Conservation (phyloP, 1,139 yeast genomes). For the Pichia sp. region DNA sequence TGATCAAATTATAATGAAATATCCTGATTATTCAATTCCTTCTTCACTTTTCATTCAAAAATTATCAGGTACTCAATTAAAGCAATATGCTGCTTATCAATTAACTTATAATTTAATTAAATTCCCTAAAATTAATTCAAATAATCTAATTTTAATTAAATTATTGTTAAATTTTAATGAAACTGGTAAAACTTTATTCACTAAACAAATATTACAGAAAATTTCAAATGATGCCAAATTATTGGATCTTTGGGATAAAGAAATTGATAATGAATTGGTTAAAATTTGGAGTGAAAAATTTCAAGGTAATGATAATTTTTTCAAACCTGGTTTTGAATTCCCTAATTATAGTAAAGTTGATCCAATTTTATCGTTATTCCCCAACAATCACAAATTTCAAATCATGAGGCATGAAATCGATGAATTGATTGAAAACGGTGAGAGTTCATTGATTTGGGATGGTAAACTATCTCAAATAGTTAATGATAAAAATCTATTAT, state of each 20-base stretch:
- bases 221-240: background rate
- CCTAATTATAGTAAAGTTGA: background rate
- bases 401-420: background rate
- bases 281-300: slow-evolving; percentile 1
- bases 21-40: slow-evolving; percentile 7
- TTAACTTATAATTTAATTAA: background rate
- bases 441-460: background rate
- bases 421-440: background rate
- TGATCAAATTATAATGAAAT: slow-evolving; percentile 3
- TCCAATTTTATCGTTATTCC: slow-evolving; percentile 5
- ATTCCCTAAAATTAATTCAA: background rate
- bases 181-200: background rate
- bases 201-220: background rate
- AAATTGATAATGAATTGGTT: background rate
- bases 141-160: slow-evolving; percentile 1
- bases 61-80: slow-evolving; percentile 8
- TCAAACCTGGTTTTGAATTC: slow-evolving; percentile 9
- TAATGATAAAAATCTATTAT: slow-evolving; percentile 1
- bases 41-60: slow-evolving; percentile 8
- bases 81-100: slow-evolving; percentile 1
- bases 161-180: background rate
- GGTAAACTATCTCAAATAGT: background rate
- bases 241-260: background rate
- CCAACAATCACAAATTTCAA: background rate
- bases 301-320: slow-evolving; percentile 1